A percentile compares a stretch with the other conserved stretches of the same genome.
phyloP scores from a whole-genome alignment of 306 rosid genomes.

The Citrullus mucosospermus region DNA sequence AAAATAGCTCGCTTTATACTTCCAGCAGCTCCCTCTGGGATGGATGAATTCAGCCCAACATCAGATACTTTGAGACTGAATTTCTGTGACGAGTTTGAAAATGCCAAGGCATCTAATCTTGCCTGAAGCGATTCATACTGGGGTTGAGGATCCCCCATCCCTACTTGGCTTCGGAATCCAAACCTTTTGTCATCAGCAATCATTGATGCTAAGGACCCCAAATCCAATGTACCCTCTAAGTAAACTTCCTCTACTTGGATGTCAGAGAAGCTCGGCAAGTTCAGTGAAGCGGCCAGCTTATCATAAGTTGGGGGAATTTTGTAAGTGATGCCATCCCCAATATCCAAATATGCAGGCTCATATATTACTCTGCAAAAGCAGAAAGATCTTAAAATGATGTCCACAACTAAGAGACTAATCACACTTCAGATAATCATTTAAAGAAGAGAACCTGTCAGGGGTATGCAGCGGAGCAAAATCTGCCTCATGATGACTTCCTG shows the following conservation, averaged over 20 bases:
- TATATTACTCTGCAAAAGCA: slow-evolving; percentile 48
- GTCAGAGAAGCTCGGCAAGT: slow-evolving; percentile 80
- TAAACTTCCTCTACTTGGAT: slow-evolving; percentile 73
- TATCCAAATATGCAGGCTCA: slow-evolving; percentile 79
- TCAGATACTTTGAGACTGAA: slow-evolving; percentile 75
- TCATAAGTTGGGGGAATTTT: slow-evolving; percentile 87
- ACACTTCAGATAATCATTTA: not conserved
- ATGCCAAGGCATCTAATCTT: slow-evolving; percentile 44
- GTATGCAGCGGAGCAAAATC: slow-evolving; percentile 26
- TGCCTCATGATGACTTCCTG: slow-evolving; percentile 39
- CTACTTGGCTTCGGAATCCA: slow-evolving; percentile 47
- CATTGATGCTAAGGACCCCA: slow-evolving; percentile 90
- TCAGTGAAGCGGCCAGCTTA: slow-evolving; percentile 46
- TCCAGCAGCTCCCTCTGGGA: slow-evolving; percentile 99
- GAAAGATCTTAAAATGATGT: not conserved
- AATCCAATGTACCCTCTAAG: slow-evolving; percentile 88
- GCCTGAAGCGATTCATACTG: slow-evolving; percentile 81
- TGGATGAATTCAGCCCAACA: slow-evolving; percentile 53
- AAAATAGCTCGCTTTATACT: slow-evolving; percentile 77
- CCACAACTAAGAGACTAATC: not conserved
- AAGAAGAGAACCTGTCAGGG: slow-evolving; percentile 47
- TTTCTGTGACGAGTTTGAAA: slow-evolving; percentile 51
- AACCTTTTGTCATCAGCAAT: slow-evolving; percentile 64
- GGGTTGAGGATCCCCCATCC: slow-evolving; percentile 72
- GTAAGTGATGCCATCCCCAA: slow-evolving; percentile 77